These are phyloP conservation scores for Lipomyces kockii DNA, from an alignment of 805 yeast genomes.

Conservation along the genomic window DNA sequence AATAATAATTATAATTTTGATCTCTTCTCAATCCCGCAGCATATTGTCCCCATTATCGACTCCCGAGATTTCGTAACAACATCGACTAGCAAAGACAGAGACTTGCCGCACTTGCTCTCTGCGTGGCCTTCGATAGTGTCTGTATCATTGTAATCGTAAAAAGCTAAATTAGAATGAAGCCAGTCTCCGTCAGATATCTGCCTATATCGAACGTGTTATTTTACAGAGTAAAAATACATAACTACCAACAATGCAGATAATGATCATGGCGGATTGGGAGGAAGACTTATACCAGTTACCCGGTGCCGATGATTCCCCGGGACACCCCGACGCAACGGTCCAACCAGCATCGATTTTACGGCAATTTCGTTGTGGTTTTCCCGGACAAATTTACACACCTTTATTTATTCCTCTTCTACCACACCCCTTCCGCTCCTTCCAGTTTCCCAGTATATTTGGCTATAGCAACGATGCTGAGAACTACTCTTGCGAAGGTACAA, in stretches of 20 bases:
- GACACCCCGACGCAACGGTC: neutral
- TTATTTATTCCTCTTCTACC: neutral
- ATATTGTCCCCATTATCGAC: too few relatives aligned
- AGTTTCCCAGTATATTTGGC: neutral
- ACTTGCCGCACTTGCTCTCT: too few relatives aligned
- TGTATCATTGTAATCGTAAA: neutral
- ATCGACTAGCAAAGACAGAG: neutral
- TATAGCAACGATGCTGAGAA: conserved; percentile 22
- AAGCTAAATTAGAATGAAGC: too few relatives aligned
- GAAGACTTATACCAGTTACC: neutral
- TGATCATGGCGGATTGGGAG: too few relatives aligned
- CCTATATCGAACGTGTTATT: too few relatives aligned
- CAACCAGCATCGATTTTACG: neutral
- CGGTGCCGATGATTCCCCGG: conserved; percentile 7
- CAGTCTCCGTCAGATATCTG: too few relatives aligned
- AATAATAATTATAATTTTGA: too few relatives aligned
- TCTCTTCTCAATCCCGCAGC: too few relatives aligned
- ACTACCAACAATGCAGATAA: too few relatives aligned
- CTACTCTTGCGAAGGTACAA: conserved; percentile 26
- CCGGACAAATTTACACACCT: neutral
- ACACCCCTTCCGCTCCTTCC: neutral
- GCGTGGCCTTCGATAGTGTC: neutral
- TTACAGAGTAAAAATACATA: too few relatives aligned
- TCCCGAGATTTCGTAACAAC: neutral
- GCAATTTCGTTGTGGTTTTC: neutral